Evolutionary conservation across 2,329 filamentous ascomycete species (phyloP), one percentile per base, ranked within the genome.

Genomic region (Aspergillus pseudotamarii): DNA sequence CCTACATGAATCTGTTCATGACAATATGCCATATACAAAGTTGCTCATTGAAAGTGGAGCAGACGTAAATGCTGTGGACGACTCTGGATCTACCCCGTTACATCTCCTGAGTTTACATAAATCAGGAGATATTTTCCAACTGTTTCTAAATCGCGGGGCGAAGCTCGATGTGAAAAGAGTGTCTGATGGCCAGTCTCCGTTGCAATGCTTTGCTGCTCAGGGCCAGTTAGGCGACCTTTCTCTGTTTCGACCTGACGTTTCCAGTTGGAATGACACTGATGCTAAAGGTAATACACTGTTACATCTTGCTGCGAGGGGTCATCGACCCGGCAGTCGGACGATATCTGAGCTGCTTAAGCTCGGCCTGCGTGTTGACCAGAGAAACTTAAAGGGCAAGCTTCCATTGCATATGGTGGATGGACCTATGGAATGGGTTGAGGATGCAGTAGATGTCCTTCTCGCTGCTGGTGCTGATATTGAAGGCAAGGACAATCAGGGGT

Each of bases 381-480:
- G 41, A 21, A 61, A 61, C 21, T 43, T 56, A 10, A 48, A 59
- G 6, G 62, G 62, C 21, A 56, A 34, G 23, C 43, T 46, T 41
- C 36, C 62, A 2, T 48, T 64, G 32, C 58, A 61, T 30, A 32
- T 60, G 14, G 11, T 60, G 21, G 11, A 16, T 6, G 36, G 32
- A 10, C 4, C 32, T 12, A 19, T 32, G 3, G 45, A 36, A 10
- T 32, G 26, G 16, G 23, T 53, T 6, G 43, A 48, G 4, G 53
- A 56, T 12, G n/a, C 46, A 21, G 45, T 68, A 14, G 62, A 64
- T 38, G 36, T 58, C 16, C 38, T 64, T 19, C 34, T 50, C 30
- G 62, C 43, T 38, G 62, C 61, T 12, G 68, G 65, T 30, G 61
- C 66, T 8, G 63, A 71, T 48, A n/a, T 71, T 8, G 65, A 71